A percentile compares a stretch with the other conserved stretches of the same genome.
Evolutionary conservation across 1,284 basidiomycete genomes (phyloP).

Genomic region (Athelia psychrophila): DNA sequence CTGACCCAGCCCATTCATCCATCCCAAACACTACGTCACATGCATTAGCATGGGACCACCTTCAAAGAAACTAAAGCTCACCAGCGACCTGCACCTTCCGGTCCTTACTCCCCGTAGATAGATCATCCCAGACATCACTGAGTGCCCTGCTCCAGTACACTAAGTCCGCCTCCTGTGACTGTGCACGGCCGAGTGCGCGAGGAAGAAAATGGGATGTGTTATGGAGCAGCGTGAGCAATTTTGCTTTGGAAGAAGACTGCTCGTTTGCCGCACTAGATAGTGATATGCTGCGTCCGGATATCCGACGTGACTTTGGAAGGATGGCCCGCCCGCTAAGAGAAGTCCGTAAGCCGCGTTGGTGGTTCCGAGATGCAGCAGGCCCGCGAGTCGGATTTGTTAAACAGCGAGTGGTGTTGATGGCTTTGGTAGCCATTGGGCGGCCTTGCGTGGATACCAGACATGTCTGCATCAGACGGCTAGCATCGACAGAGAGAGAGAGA

Average conservation of each 20-base stretch:
- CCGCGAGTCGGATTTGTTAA: background rate
- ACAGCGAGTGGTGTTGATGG: background rate
- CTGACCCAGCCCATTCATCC: conserved; percentile 47
- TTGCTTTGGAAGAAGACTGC: background rate
- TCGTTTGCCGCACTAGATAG: background rate
- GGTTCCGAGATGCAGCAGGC: background rate
- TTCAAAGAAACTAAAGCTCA: conserved; percentile 25
- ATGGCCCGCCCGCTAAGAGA: background rate
- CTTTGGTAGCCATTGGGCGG: background rate
- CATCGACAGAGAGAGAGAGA: too few species aligned
- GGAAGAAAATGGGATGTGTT: conserved; percentile 38
- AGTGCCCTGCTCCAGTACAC: conserved; percentile 41
- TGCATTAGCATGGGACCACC: conserved; percentile 7
- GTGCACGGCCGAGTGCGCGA: conserved; percentile 24
- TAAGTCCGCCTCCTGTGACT: conserved; percentile 9
- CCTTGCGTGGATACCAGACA: background rate
- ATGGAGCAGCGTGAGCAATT: conserved; percentile 32
- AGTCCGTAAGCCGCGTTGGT: background rate
- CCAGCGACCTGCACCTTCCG: conserved; percentile 42
- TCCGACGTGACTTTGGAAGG: background rate
- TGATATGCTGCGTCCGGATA: background rate
- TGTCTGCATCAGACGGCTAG: background rate
- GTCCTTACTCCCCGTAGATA: conserved; percentile 22
- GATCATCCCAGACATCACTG: conserved; percentile 28
- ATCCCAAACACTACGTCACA: conserved; percentile 47